Evolutionary conservation across 176 grass and related monocot genomes (phyloP), one percentile per base, ranked within the genome.

Genomic region (Carex myosuroides): DNA sequence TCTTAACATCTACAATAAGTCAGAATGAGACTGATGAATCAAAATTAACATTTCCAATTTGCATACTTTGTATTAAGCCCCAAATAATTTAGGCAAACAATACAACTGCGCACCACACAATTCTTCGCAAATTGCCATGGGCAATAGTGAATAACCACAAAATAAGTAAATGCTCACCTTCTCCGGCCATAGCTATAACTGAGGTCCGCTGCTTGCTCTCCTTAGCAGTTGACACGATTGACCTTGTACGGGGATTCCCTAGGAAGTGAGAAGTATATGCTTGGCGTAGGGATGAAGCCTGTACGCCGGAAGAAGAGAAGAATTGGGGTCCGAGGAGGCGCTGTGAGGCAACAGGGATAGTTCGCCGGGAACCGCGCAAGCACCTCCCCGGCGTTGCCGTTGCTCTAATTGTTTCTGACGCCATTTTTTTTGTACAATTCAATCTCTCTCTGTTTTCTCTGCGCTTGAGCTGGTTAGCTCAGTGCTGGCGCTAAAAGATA

Each of bases 171-270:
- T 24, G 35, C 88, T 83, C 83, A 95, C 93, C 96, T 60, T 83
- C 90, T n/a, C 62, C 86, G 13, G 93, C 91, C 91, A 95, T 95
- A 81, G 91, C 91, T 50, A 93, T 70, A 66, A 95, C 93, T 13
- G 88, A 95, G 24, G 89, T 81, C 44, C 83, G 85, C 77, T 81
- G 83, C 74, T 83, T 90, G 12, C 83, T 83, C 56, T 87, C 64
- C 64, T 75, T 64, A 68, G 32, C 22, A 58, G 35, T 57, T 53
- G 54, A 29, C 70, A 54, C 30, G 12, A 18, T 85, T 41, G 81
- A 65, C 64, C 85, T 71, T 33, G 83, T 39, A 70, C 74, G 85
- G 17, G 84, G 30, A 70, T 59, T 83, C n/a, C 84, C 88, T 42
- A 87, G 79, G 64, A 87, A 50, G 73, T 84, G 41, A 42, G 85